Conservation (phyloP, 2,329 filamentous ascomycete species). For the Podosphaera xanthii region DNA sequence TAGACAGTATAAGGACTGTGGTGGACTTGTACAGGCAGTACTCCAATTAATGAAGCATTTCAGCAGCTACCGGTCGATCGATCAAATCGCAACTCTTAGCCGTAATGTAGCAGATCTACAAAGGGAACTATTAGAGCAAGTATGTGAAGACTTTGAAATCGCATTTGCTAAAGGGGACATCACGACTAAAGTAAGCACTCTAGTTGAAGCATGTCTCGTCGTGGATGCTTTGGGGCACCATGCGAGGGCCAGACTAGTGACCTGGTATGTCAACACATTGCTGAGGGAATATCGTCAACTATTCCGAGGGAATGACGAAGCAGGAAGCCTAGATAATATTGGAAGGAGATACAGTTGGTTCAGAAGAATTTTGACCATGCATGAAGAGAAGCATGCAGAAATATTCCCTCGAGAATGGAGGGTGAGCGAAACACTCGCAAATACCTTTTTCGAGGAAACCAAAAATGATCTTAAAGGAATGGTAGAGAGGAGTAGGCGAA, state of each 20-base stretch:
- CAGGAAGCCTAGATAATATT: conserved; percentile 89
- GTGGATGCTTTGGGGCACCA: conserved; percentile 87
- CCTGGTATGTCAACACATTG: conserved; percentile 97
- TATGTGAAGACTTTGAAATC: conserved; percentile 97
- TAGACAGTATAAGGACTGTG: conserved; percentile 84
- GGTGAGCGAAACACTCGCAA: conserved; percentile 72
- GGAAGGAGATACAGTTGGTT: conserved; percentile 91
- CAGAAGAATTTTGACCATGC: conserved; percentile 80
- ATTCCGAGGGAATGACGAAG: conserved; percentile 90
- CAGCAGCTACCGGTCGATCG: conserved; percentile 91
- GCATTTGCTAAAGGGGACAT: conserved; percentile 81
- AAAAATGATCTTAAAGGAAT: conserved; percentile 90
- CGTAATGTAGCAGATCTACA: conserved; percentile 86
- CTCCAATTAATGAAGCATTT: conserved; percentile 97
- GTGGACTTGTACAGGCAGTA: conserved; percentile 79
- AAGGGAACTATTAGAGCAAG: conserved; percentile 76
- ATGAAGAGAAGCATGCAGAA: conserved; percentile 74
- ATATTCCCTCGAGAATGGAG: conserved; percentile 80
- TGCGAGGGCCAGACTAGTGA: conserved; percentile 59
- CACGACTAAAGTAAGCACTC: conserved; percentile 38
- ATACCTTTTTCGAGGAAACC: conserved; percentile 86
- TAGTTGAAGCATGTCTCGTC: conserved; percentile 75
- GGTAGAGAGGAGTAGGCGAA: conserved; percentile 65
- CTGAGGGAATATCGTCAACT: conserved; percentile 87
- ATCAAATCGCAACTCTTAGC: conserved; percentile 86